Conservation (phyloP, 257 asterid species). For the Ajuga chamaepitys region DNA sequence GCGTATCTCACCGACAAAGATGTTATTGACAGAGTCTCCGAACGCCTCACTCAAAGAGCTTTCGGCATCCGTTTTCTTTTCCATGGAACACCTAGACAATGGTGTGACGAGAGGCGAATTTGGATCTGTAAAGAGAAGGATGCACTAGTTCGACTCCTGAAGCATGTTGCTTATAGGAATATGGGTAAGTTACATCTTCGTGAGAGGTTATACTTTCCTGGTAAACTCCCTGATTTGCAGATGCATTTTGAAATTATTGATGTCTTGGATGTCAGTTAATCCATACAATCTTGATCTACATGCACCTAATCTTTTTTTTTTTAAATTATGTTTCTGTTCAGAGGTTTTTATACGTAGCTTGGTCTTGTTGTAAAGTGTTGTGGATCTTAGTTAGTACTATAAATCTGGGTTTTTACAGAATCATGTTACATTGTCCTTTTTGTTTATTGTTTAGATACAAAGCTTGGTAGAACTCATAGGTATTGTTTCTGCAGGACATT, state of each 20-base stretch:
- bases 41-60: slow-evolving; percentile 33
- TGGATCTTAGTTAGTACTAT: too few relatives aligned
- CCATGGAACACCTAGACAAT: slow-evolving; percentile 96
- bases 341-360: background rate
- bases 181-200: slow-evolving; percentile 56
- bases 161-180: slow-evolving; percentile 38
- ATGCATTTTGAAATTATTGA: slow-evolving; percentile 90
- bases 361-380: background rate
- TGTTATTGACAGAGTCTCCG: slow-evolving; percentile 44
- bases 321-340: background rate
- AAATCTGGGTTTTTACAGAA: background rate
- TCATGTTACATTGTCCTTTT: background rate
- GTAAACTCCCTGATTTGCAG: slow-evolving; percentile 57
- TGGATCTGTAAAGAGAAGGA: slow-evolving; percentile 80
- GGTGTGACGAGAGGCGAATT: slow-evolving; percentile 64
- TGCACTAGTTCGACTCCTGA: slow-evolving; percentile 55
- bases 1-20: slow-evolving; percentile 72
- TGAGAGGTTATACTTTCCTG: slow-evolving; percentile 74
- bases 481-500: background rate
- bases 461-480: background rate
- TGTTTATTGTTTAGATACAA: background rate
- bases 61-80: slow-evolving; percentile 55
- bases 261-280: slow-evolving; percentile 52
- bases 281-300: background rate
- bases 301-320: background rate